Evolutionary conservation across 2,329 filamentous ascomycete species (phyloP).

Genomic region (Blumeriella jaapii): DNA sequence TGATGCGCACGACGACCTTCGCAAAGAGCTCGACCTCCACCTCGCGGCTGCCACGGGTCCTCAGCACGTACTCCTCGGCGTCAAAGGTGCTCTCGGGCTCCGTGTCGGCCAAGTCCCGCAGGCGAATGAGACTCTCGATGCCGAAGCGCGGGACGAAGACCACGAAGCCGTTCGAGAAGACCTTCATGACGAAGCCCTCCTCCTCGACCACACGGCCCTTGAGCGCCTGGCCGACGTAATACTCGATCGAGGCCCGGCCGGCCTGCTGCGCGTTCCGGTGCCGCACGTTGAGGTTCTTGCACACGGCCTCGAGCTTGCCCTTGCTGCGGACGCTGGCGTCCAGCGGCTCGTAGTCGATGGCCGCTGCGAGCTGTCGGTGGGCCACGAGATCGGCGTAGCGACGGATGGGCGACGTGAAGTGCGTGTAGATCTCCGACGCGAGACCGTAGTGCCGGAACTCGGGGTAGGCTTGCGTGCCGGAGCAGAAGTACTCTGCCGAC

Average conservation of each 20-base stretch:
- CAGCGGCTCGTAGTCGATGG: constrained; percentile 85
- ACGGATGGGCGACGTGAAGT: constrained; percentile 95
- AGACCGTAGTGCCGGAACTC: constrained; percentile 97
- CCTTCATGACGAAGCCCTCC: constrained; percentile 91
- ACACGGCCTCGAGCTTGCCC: constrained; percentile 79
- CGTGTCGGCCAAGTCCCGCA: constrained; percentile 68
- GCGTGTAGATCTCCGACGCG: constrained; percentile 93
- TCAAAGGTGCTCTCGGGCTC: constrained; percentile 78
- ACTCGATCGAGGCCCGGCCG: constrained; percentile 86
- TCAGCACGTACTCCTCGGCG: constrained; percentile 71
- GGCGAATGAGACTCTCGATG: constrained; percentile 80
- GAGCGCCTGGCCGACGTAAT: constrained; percentile 94
- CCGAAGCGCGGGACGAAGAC: constrained; percentile 94
- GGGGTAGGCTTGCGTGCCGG: constrained; percentile 81
- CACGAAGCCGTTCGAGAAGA: constrained; percentile 95
- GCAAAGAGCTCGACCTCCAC: constrained; percentile 74
- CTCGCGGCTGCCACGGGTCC: constrained; percentile 42
- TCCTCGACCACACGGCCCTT: constrained; percentile 67
- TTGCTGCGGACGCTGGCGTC: constrained; percentile 72
- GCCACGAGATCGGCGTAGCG: constrained; percentile 95
- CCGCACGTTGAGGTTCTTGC: constrained; percentile 95
- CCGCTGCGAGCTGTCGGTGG: constrained; percentile 87
- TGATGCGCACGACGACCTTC: constrained; percentile 80
- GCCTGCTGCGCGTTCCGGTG: constrained; percentile 97
- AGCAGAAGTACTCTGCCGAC: constrained; percentile 95